A percentile compares a stretch with the other conserved stretches of the same genome.
These are phyloP conservation scores for Schoenoplectus triqueter DNA, from an alignment of 202 grass and related monocot species.

Conservation along the genomic window DNA sequence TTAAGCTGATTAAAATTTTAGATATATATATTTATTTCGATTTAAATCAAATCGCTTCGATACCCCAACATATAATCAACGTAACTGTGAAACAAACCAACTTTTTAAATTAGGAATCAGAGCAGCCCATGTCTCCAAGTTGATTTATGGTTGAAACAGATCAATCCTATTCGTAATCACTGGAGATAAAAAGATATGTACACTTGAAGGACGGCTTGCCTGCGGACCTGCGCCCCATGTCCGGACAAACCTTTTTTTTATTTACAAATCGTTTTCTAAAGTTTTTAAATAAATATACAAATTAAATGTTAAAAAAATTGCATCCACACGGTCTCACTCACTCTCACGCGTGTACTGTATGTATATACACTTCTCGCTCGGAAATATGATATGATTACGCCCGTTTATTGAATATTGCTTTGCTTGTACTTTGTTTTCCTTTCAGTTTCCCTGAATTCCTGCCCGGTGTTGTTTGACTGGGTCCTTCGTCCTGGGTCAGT, in stretches of 20 bases:
- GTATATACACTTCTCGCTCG: background rate
- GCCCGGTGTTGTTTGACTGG: slow-evolving; percentile 13
- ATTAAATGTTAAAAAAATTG: background rate
- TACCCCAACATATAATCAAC: no score
- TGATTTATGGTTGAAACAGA: background rate
- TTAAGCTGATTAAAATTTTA: no score
- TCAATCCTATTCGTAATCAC: background rate
- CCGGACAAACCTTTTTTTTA: slow-evolving; percentile 1
- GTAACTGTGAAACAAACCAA: no score
- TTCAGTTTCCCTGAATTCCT: background rate
- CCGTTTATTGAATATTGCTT: background rate
- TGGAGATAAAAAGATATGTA: background rate
- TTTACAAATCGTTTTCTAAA: background rate
- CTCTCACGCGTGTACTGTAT: background rate
- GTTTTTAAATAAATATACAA: background rate
- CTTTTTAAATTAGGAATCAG: no score
- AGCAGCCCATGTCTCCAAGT: background rate
- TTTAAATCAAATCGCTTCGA: no score
- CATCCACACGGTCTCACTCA: background rate
- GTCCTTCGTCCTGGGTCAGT: background rate
- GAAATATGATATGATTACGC: background rate
- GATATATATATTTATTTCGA: no score
- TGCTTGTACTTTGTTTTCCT: background rate
- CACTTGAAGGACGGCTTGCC: background rate
- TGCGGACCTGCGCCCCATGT: slow-evolving; percentile 6